phyloP scores from a whole-genome alignment of 2,329 filamentous ascomycete species.

The Penicillium brevicompactum region DNA sequence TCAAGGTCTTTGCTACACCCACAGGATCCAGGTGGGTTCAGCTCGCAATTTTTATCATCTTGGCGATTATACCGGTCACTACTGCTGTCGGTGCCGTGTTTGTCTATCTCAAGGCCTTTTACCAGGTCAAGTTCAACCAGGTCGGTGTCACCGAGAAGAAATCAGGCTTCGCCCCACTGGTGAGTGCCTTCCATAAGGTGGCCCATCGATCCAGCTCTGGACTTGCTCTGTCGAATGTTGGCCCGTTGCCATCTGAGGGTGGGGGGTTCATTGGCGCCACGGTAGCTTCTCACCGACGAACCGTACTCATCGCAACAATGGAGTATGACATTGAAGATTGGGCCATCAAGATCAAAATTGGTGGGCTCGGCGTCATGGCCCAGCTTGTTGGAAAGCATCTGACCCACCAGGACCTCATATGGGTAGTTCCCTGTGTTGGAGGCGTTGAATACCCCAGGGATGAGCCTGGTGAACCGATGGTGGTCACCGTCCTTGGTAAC shows the following conservation, averaged over 20 bases:
- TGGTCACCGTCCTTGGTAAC: slow-evolving; percentile 62
- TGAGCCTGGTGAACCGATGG: slow-evolving; percentile 61
- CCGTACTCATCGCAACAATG: slow-evolving; percentile 70
- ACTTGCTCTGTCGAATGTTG: background rate
- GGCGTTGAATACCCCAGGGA: slow-evolving; percentile 66
- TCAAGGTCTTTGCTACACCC: slow-evolving; percentile 54
- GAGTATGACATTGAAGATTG: slow-evolving; percentile 73
- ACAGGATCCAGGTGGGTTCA: slow-evolving; percentile 56
- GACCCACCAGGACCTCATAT: slow-evolving; percentile 65
- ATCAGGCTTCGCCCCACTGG: slow-evolving; percentile 3
- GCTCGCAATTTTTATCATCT: slow-evolving; percentile 55
- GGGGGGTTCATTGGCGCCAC: slow-evolving; percentile 29
- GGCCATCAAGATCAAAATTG: slow-evolving; percentile 71
- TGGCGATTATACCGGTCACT: slow-evolving; percentile 55
- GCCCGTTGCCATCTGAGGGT: slow-evolving; percentile 33
- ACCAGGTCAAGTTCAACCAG: slow-evolving; percentile 65
- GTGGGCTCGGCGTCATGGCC: slow-evolving; percentile 70
- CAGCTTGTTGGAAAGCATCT: slow-evolving; percentile 68
- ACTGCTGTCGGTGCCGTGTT: slow-evolving; percentile 55
- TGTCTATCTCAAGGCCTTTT: slow-evolving; percentile 63
- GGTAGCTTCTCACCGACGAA: slow-evolving; percentile 44
- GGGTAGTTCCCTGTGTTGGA: slow-evolving; percentile 63
- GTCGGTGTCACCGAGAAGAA: slow-evolving; percentile 56
- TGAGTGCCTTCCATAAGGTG: slow-evolving; percentile 6
- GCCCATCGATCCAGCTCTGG: slow-evolving; percentile 3